Evolutionary conservation across 352 stramenopile genomes (phyloP).

Genomic region (Pythium vanterpoolii): DNA sequence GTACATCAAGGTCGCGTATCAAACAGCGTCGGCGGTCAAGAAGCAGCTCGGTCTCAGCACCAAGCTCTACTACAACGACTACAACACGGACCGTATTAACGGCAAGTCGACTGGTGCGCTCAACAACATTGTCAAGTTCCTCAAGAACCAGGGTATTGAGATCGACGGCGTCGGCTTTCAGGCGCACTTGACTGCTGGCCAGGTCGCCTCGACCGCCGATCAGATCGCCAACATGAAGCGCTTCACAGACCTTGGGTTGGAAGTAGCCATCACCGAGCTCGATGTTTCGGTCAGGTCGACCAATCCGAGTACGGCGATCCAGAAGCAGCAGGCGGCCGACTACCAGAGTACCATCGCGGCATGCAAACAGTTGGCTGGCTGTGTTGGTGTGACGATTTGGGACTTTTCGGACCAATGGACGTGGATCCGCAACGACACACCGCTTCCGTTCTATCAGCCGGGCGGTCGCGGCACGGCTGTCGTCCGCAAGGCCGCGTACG

Average conservation of each 20-base stretch:
- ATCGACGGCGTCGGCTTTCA: conserved; percentile 1
- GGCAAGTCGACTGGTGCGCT: not conserved
- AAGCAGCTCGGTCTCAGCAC: not conserved
- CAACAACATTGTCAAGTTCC: conserved; percentile 6
- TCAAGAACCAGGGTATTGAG: not conserved
- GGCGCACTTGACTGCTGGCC: not conserved
- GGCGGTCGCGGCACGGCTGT: not conserved
- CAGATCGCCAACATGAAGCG: conserved; percentile 2
- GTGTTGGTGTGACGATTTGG: not conserved
- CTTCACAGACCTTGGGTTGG: not conserved
- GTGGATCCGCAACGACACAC: not conserved
- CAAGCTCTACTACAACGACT: conserved; percentile 4
- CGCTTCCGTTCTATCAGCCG: not conserved
- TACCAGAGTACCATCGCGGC: not conserved
- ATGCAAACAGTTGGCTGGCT: not conserved
- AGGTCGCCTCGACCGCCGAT: not conserved
- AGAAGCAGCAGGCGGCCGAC: not conserved
- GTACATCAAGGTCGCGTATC: not conserved
- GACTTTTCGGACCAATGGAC: conserved; percentile 6
- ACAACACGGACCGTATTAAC: conserved; percentile 2
- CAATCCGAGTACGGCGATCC: not conserved
- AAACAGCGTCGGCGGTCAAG: not conserved
- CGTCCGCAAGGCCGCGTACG: not conserved
- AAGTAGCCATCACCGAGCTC: not conserved
- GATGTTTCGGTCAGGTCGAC: not conserved